These are phyloP conservation scores for Fraxinus americana DNA, from an alignment of 257 asterid genomes.

Conservation along the genomic window DNA sequence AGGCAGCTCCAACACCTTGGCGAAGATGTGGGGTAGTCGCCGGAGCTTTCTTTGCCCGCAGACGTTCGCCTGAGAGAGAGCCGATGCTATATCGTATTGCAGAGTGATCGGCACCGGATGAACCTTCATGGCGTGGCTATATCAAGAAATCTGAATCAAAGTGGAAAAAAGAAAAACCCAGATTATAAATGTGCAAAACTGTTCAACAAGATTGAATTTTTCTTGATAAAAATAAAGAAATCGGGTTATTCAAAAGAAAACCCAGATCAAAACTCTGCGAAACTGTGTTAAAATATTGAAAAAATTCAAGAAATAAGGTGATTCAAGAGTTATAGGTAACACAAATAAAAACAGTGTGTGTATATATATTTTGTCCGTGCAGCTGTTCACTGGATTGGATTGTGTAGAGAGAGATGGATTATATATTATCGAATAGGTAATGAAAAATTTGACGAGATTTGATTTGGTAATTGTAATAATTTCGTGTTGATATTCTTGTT, in stretches of 20 bases:
- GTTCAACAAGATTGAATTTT: not conserved
- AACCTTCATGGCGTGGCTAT: conserved; percentile 37
- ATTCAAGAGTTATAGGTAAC: not conserved
- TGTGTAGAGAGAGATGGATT: not conserved
- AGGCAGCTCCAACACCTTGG: conserved; percentile 55
- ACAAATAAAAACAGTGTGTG: not conserved
- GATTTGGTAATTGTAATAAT: not conserved
- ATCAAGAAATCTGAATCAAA: conserved; percentile 1
- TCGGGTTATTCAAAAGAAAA: not conserved
- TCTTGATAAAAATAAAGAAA: not conserved
- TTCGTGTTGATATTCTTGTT: not conserved
- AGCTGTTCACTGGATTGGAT: not conserved
- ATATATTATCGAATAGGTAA: not conserved
- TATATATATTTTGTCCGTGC: not conserved
- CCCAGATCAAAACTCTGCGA: not conserved
- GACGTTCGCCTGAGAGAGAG: conserved; percentile 36
- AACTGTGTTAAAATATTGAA: not conserved
- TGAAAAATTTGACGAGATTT: not conserved
- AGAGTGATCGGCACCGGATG: conserved; percentile 45
- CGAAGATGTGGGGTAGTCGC: conserved; percentile 54
- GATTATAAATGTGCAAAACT: not conserved
- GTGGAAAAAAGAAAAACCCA: not conserved
- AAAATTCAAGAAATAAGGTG: not conserved
- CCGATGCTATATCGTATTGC: conserved; percentile 45
- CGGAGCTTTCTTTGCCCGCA: conserved; percentile 48